Base-by-base conservation (phyloP, 2,329 filamentous ascomycete species). In the Blastomyces gilchristii region DNA sequence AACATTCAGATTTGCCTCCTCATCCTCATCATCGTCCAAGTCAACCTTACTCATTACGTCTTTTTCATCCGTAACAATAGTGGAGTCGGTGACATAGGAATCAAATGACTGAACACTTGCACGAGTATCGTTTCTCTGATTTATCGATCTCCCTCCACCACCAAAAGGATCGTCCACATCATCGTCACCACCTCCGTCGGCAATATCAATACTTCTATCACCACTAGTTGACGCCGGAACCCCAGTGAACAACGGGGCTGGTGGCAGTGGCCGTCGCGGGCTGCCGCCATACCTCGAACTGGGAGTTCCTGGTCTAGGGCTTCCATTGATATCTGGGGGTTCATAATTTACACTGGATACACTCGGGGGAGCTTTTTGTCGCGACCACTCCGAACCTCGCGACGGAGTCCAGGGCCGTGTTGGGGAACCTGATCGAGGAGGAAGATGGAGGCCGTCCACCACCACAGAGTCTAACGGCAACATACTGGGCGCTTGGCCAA, bases 221-320 rank as follows among this genome's bases (percentile, higher is more conserved):
- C 67, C 68, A 12, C 58, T 66, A 2, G 65, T 67, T 0, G 65
- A 59, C 0, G 73, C 81, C 71, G 65, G 80, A 4, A 81, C 79
- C 9, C 77, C 80, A 2, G 88, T 84, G 71, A 96, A 97, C 9
- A 96, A 80, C 3, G 94, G 94, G 39, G 91, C 90, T 0, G 91
- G 91, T 2, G 94, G 94, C 41, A 97, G 80, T 3, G 93, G 93
- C 63, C 93, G 84, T 68, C 91, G 85, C 12, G 92, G 90, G 71
- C 91, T 95, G 3, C 91, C 89, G 25, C 91, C 89, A 73, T 97
- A 97, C 73, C 86, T 83, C 1, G 91, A 93, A 0, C 91, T 91
- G 1, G 93, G 91, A 0, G 93, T 97, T 5, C 93, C 93, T 1
- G 94, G 93, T 64, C 94, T 81, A 7, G 94, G 92, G 65, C 85